Conservation (phyloP, 805 yeast species). For the Vanderwaltozyma verrucispora region DNA sequence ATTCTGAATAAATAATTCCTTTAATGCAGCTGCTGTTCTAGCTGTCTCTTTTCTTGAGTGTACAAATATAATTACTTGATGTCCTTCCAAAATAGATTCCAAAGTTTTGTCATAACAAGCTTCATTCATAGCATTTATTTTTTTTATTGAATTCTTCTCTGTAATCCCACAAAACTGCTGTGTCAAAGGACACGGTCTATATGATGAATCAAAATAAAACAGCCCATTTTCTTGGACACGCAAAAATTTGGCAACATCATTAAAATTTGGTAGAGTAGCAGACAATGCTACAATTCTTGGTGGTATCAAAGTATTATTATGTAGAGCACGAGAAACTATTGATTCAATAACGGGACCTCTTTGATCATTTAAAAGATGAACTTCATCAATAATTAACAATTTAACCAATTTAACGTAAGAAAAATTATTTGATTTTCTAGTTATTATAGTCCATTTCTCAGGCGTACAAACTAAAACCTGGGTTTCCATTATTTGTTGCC, state of each 20-base stretch:
- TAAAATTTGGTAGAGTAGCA: conserved; percentile 84
- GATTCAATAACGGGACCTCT: conserved; percentile 93
- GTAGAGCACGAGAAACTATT: conserved; percentile 65
- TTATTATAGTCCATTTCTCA: conserved; percentile 95
- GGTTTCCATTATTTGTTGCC: conserved; percentile 63
- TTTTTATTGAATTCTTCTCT: conserved; percentile 69
- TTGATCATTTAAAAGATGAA: conserved; percentile 84
- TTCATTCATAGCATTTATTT: conserved; percentile 74
- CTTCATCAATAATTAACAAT: conserved; percentile 78
- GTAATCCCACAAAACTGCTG: conserved; percentile 86
- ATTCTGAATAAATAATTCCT: conserved; percentile 48
- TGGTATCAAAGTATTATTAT: conserved; percentile 35
- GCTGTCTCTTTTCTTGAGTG: conserved; percentile 90
- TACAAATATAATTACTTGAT: conserved; percentile 82
- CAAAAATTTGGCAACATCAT: conserved; percentile 76
- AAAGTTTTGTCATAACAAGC: conserved; percentile 76
- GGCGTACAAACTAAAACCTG: conserved; percentile 90
- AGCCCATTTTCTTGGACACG: conserved; percentile 55
- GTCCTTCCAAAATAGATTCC: conserved; percentile 50
- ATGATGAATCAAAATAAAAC: conserved; percentile 74
- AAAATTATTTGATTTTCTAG: conserved; percentile 66
- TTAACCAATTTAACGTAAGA: conserved; percentile 55
- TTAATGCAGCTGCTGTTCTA: conserved; percentile 68
- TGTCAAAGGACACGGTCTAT: conserved; percentile 84
- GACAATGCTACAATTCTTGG: conserved; percentile 78